Conservation (phyloP, 2,329 filamentous ascomycete genomes). For the Colletotrichum nymphaeae region DNA sequence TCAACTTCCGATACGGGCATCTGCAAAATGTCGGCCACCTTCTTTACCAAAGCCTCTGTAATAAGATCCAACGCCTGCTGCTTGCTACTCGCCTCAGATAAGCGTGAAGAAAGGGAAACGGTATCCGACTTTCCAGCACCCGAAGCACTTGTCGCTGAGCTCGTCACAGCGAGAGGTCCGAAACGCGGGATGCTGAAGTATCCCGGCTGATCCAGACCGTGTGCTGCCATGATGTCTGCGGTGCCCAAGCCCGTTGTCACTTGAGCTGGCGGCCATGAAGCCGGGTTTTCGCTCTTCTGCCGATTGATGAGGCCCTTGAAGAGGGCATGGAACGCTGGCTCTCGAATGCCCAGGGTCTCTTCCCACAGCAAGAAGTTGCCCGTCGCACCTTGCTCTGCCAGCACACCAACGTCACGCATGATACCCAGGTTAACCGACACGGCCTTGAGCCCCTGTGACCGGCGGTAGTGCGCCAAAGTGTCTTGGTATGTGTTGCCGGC, state of each 20-base stretch:
- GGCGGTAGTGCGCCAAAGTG: constrained; percentile 35
- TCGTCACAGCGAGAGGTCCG: background rate
- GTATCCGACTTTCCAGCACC: background rate
- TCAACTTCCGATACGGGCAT: constrained; percentile 2
- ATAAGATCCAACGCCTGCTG: constrained; percentile 9
- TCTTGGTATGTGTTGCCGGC: constrained; percentile 46
- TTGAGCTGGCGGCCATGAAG: background rate
- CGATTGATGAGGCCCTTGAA: constrained; percentile 34
- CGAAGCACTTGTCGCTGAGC: background rate
- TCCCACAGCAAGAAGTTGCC: constrained; percentile 29
- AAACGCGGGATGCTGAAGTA: background rate
- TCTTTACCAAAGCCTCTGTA: constrained; percentile 5
- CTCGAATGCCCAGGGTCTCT: constrained; percentile 37
- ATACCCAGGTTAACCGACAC: constrained; percentile 23
- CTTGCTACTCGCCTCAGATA: background rate
- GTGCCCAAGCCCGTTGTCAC: background rate
- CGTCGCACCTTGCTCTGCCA: background rate
- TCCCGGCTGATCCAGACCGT: background rate
- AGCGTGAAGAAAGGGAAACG: background rate
- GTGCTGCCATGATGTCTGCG: background rate
- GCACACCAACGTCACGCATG: constrained; percentile 20
- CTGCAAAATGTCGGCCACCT: background rate
- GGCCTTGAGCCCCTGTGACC: constrained; percentile 16
- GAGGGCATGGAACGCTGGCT: constrained; percentile 37
- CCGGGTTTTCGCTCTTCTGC: background rate